Evolutionary conservation across 345 rosid species (phyloP).

Genomic region (Conringia planisiliqua): DNA sequence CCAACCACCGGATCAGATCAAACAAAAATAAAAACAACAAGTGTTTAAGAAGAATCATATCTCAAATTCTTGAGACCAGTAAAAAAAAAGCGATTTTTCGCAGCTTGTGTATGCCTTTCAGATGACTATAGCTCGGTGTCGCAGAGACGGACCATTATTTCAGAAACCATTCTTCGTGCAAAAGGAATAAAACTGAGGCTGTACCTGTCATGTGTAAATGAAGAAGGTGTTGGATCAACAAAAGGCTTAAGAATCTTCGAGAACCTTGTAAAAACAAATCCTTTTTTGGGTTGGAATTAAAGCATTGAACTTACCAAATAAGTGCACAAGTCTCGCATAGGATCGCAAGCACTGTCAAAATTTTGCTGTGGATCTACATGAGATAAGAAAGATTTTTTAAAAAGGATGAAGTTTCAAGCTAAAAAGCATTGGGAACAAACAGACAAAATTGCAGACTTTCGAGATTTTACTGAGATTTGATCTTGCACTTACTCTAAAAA

Average conservation of each 20-base stretch:
- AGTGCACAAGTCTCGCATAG: conserved; percentile 86
- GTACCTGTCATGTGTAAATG: conserved; percentile 56
- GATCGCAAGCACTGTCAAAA: conserved; percentile 70
- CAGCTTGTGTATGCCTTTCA: neutral
- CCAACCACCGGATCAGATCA: neutral
- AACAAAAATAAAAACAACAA: neutral
- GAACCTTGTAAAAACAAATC: neutral
- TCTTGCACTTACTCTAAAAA: neutral
- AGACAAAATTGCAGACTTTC: neutral
- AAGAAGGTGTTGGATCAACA: conserved; percentile 31
- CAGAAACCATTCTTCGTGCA: conserved; percentile 75
- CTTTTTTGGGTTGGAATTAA: neutral
- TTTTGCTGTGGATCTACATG: conserved; percentile 78
- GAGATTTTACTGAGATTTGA: neutral
- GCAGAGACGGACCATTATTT: conserved; percentile 66
- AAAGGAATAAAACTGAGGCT: conserved; percentile 87
- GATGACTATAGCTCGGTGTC: conserved; percentile 73
- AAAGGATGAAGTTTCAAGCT: neutral
- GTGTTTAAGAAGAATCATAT: neutral
- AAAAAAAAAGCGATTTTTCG: neutral
- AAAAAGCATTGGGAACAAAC: neutral
- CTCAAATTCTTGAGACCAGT: conserved; percentile 6
- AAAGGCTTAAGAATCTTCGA: neutral
- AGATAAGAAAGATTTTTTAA: neutral
- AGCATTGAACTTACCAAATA: conserved; percentile 58